Evolutionary conservation across 345 rosid genomes (phyloP).

Genomic region (Cardamine chenopodiifolia): DNA sequence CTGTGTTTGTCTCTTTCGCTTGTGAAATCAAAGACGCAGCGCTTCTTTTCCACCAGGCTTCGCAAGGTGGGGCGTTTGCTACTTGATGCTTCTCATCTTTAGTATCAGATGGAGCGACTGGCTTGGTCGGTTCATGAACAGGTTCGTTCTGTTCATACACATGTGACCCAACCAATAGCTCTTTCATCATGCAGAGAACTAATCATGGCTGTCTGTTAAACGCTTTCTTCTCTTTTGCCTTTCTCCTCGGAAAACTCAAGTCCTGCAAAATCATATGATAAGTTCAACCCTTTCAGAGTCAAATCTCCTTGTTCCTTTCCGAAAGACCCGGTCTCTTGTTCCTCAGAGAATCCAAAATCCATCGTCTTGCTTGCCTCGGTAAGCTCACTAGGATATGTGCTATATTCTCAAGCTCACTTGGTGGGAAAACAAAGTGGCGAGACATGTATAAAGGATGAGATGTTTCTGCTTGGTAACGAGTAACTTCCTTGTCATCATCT

Average conservation of each 20-base stretch:
- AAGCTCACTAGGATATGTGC: constrained; percentile 45
- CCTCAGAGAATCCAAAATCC: constrained; percentile 43
- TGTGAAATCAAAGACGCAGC: constrained; percentile 72
- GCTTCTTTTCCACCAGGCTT: constrained; percentile 97
- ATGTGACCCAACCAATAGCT: constrained; percentile 51
- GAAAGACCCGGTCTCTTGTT: constrained; percentile 49
- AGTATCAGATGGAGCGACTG: constrained; percentile 46
- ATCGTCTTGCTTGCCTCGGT: constrained; percentile 47
- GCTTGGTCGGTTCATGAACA: constrained; percentile 46
- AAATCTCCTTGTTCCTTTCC: constrained; percentile 61
- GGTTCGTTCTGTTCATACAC: constrained; percentile 45
- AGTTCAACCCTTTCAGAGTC: constrained; percentile 55
- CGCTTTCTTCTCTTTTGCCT: constrained; percentile 53
- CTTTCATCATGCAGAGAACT: constrained; percentile 57
- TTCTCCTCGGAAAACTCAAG: constrained; percentile 52
- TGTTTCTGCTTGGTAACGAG: constrained; percentile 48
- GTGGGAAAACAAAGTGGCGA: constrained; percentile 75
- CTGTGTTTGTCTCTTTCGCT: constrained; percentile 82
- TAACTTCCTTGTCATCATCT: constrained; percentile 45
- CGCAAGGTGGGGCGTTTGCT: constrained; percentile 64
- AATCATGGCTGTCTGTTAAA: constrained; percentile 49
- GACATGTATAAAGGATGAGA: constrained; percentile 78
- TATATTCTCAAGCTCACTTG: constrained; percentile 52
- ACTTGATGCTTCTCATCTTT: constrained; percentile 49
- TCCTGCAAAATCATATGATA: constrained; percentile 60